Evolutionary conservation across 371 early-diverging fungal species (phyloP), one percentile per base, ranked within the genome.

Genomic region (Batrachochytrium dendrobatidis): DNA sequence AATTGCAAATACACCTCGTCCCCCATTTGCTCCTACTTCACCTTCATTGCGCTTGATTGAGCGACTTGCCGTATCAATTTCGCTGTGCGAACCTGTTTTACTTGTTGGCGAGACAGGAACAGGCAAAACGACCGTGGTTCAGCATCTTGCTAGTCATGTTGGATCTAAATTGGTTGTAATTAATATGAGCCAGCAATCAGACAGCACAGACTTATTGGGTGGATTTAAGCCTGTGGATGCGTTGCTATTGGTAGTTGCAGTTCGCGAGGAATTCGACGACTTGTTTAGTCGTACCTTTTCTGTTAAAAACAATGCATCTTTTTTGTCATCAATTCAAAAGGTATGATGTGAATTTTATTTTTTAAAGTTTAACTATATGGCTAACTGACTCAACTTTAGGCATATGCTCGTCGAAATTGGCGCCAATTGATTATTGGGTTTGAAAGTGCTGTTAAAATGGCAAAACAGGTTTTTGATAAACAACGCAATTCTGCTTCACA

Each of bases 61-160:
- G 67, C 79, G 83, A 35, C 75, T 98, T 33, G 88, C 94, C 10
- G 86, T 88, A 1, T 82, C 87, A 54, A 87, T 91, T 22, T 20
- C 22, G 3, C 69, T 90, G 53, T 81, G 77, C 20, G 95, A 95
- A 68, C 94, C 98, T 18, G 86, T 92, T 0, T 70, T 99, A 26
- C 74, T 99, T 2, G 88, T 99, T 2, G 99, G 99, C 58, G 99
- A 99, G 69, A 99, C 99, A 0, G 99, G 99, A 50, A 93, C 95
- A 0, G 99, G 99, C 56, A 99, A 99, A 74, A 99, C 99, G 0
- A 92, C 99, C 0, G 85, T 94, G 2, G 88, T 99, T 17, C 99
- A 99, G 73, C 86, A 93, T 52, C 77, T 99, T 30, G 92, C 98
- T 6, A 75, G 86, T 31, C 77, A 86, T 68, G 71, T 88, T 55